Evolutionary conservation across 106 monocot species (phyloP).

Genomic region (Posidonia australis): DNA sequence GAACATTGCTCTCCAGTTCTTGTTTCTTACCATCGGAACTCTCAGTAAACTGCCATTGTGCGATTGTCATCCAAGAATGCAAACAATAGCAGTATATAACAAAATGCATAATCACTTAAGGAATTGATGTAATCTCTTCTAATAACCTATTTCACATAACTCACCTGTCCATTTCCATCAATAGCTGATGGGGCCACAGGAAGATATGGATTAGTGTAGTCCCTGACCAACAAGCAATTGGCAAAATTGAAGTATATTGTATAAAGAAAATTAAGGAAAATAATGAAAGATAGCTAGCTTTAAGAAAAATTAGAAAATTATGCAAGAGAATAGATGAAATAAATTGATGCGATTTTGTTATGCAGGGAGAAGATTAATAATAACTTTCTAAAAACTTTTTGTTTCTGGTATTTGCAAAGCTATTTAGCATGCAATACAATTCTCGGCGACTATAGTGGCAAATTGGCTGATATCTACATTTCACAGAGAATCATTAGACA

Average conservation of each 20-base stretch:
- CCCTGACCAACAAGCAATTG: slow-evolving; percentile 17
- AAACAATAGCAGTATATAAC: slow-evolving; percentile 1
- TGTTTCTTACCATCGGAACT: slow-evolving; percentile 31
- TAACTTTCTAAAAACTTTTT: too few species aligned
- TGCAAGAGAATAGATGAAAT: too few species aligned
- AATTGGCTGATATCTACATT: too few species aligned
- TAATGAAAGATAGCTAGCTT: too few species aligned
- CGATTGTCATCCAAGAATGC: background rate
- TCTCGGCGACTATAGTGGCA: too few species aligned
- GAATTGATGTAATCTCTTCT: background rate
- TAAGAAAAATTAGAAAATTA: too few species aligned
- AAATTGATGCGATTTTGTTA: too few species aligned
- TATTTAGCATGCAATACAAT: too few species aligned
- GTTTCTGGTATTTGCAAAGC: too few species aligned
- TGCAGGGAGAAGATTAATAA: too few species aligned
- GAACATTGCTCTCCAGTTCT: slow-evolving; percentile 46
- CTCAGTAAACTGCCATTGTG: slow-evolving; percentile 10
- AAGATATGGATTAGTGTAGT: slow-evolving; percentile 54
- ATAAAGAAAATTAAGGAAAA: too few species aligned
- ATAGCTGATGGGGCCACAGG: slow-evolving; percentile 43
- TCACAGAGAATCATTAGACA: too few species aligned
- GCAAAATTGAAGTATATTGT: background rate
- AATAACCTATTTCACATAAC: background rate
- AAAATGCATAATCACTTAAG: background rate
- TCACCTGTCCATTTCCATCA: slow-evolving; percentile 33